Conservation (phyloP, 805 yeast species). For the Lachancea kluyveri region DNA sequence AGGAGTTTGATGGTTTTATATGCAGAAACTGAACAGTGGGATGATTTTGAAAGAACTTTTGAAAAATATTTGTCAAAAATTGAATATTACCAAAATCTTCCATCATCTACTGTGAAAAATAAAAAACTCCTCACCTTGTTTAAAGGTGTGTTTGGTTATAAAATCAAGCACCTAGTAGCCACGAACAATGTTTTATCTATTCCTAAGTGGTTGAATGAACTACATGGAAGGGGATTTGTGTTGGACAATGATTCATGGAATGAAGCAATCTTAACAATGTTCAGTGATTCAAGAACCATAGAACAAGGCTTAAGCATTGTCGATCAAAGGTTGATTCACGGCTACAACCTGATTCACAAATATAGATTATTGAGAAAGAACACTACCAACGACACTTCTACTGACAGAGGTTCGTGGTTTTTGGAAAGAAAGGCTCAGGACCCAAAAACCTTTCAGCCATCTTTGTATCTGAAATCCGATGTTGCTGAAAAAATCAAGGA, state of each 20-base stretch:
- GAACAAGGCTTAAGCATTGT: slow-evolving; percentile 25
- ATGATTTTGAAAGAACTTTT: slow-evolving; percentile 20
- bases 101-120: slow-evolving; percentile 20
- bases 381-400: slow-evolving; percentile 10
- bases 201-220: slow-evolving; percentile 15
- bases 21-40: slow-evolving; percentile 30
- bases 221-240: slow-evolving; percentile 22
- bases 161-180: slow-evolving; percentile 16
- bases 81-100: slow-evolving; percentile 14
- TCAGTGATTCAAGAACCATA: slow-evolving; percentile 25
- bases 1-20: slow-evolving; percentile 29
- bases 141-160: slow-evolving; percentile 20
- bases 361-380: slow-evolving; percentile 16
- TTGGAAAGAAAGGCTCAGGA: slow-evolving; percentile 15
- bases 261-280: slow-evolving; percentile 23
- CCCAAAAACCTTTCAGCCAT: slow-evolving; percentile 21
- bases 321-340: slow-evolving; percentile 33
- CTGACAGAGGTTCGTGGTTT: slow-evolving; percentile 16
- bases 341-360: slow-evolving; percentile 29
- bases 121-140: slow-evolving; percentile 14
- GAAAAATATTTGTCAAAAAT: slow-evolving; percentile 17
- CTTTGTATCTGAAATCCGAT: slow-evolving; percentile 24
- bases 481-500: slow-evolving; percentile 9
- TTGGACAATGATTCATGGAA: slow-evolving; percentile 31
- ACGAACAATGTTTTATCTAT: slow-evolving; percentile 13